phyloP scores from a whole-genome alignment of 768 basidiomycete genomes.

The Russula sp. region DNA sequence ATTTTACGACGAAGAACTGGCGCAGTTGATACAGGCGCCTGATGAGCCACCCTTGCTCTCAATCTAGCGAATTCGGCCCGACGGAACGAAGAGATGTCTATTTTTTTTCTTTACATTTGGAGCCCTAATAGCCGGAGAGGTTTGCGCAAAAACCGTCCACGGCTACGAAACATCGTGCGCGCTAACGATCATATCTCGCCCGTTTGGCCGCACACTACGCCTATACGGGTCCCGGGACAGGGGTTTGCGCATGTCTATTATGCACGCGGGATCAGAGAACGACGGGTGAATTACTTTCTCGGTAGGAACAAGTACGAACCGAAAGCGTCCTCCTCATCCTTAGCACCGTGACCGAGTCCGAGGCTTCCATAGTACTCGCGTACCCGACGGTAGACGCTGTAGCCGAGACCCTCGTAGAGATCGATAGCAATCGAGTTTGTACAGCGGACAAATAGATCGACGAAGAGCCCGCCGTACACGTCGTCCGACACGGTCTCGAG shows the following conservation, averaged over 20 bases:
- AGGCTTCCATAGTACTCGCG: conserved; percentile 81
- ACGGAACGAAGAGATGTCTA: background rate
- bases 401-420: conserved; percentile 91
- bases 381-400: conserved; percentile 87
- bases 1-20: conserved; percentile 26
- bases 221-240: conserved; percentile 52
- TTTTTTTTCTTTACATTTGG: background rate
- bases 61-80: conserved; percentile 5
- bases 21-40: conserved; percentile 12
- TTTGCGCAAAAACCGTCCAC: background rate
- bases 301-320: conserved; percentile 44
- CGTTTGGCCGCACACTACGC: conserved; percentile 63
- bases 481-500: conserved; percentile 83
- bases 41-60: conserved; percentile 21
- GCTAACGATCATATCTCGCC: conserved; percentile 64
- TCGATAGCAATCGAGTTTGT: conserved; percentile 75
- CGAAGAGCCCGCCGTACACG: conserved; percentile 78
- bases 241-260: conserved; percentile 66
- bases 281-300: background rate
- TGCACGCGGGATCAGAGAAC: background rate
- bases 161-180: conserved; percentile 48
- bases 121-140: background rate
- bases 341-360: conserved; percentile 67
- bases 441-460: conserved; percentile 93
- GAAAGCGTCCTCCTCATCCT: conserved; percentile 86